Evolutionary conservation across 1,139 yeast genomes (phyloP), one percentile per base, ranked within the genome.

Genomic region (Candida albicans): DNA sequence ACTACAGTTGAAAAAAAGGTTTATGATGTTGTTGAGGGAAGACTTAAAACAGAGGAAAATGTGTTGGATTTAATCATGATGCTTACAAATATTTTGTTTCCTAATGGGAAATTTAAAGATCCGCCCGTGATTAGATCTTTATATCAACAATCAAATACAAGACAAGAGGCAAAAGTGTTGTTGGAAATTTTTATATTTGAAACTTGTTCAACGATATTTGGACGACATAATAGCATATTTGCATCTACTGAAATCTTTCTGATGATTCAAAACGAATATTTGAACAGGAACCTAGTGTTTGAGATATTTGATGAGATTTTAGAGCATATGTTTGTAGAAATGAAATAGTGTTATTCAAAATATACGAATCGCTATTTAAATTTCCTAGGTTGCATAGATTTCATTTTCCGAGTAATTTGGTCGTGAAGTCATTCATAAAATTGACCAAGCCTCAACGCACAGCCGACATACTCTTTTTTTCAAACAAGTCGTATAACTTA

Each of bases 1-100:
- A 88, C 95, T 2, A 86, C 97, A 0, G 84, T 90, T 45, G 97
- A 91, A 57, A 82, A 81, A 56, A 84, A 84, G 49, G 75, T 84
- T 8, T 52, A 73, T 73, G 61, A 73, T 54, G 54, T 68, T 58
- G 47, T 60, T 60, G 46, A 75, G 7, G 43, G 44, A n/a, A 61
- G 58, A 39, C 31, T 68, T 2, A 54, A 74, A 35, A 69, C 77
- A 6, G 83, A 81, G 42, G 78, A 73, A 24, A 73, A 69, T 26
- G 57, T 87, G 1, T 64, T 77, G 4, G 80, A 75, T 32, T 38
- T 77, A 4, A 48, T 87, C 2, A 59, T 61, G 1, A 42, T 57
- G 33, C 51, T 84, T 2, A 78, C 77, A 40, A 68, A 68, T 25
- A 61, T 70, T 0, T 55, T 90, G 2, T 89, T 93, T 77, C 95